Evolutionary conservation across 2,329 filamentous ascomycete genomes (phyloP).

Genomic region (Gnomoniopsis sp.): DNA sequence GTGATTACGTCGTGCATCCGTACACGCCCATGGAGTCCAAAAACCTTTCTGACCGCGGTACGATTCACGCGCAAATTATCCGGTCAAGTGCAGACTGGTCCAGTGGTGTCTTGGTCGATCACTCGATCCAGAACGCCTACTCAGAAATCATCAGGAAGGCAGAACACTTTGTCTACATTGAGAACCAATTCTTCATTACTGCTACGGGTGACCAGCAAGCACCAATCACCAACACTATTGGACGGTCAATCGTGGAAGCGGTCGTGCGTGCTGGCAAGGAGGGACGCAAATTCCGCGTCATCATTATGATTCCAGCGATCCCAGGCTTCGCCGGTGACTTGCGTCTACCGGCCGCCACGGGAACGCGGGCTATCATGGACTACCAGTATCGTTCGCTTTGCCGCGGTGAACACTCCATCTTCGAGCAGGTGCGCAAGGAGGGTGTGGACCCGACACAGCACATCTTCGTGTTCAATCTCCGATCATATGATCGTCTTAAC

Average conservation of each 20-base stretch:
- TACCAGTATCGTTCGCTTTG: conserved; percentile 97
- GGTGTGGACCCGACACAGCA: conserved; percentile 76
- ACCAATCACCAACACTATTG: conserved; percentile 85
- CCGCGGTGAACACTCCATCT: conserved; percentile 88
- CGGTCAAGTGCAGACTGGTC: conserved; percentile 92
- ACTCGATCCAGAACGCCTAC: conserved; percentile 86
- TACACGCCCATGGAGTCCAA: conserved; percentile 66
- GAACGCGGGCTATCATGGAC: conserved; percentile 94
- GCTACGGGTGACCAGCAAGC: conserved; percentile 84
- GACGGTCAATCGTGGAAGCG: conserved; percentile 85
- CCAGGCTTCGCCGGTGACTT: conserved; percentile 94
- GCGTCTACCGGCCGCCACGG: conserved; percentile 74
- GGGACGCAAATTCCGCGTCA: conserved; percentile 82
- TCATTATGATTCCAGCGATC: conserved; percentile 85
- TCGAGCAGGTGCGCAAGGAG: conserved; percentile 66
- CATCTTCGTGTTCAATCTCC: conserved; percentile 91
- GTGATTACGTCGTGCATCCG: conserved; percentile 82
- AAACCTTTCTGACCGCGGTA: conserved; percentile 61
- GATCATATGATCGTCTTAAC: conserved; percentile 90
- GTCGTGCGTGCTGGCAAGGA: conserved; percentile 78
- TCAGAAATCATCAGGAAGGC: conserved; percentile 80
- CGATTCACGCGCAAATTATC: conserved; percentile 79
- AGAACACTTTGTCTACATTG: conserved; percentile 92
- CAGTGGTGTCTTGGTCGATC: conserved; percentile 79
- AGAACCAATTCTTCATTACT: conserved; percentile 98